Base-by-base conservation (phyloP, 2,329 filamentous ascomycete genomes). In the Hymenoscyphus linearis region DNA sequence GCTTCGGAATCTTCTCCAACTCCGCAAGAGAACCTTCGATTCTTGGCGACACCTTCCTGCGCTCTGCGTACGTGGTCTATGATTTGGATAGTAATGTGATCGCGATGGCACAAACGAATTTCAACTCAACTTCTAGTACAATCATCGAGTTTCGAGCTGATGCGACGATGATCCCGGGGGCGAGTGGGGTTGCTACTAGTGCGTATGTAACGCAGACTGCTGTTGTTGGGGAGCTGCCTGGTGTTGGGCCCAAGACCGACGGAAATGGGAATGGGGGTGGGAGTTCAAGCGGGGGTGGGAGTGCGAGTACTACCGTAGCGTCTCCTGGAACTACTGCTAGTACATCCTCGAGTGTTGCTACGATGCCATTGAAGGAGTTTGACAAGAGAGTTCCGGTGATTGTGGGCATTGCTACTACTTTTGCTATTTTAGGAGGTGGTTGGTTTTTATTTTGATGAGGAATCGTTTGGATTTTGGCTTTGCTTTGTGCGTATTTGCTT, bases 1-100 rank as follows among this genome's bases (percentile, higher is more conserved):
- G 78, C 60, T 82, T 86, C 62, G 84, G 83, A 27, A 77, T 86
- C 59, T 76, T 77, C 64, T 12, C 55, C 16, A 57, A 59, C 16
- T 18, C 34, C 2, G 12, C 25, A 13, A 40, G 27, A 22, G 52
- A 52, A 9, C 63, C 52, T 2, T 67, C 67, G 50, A 58, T 75
- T 6, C 73, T 83, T 22, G 81, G 81, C 5, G 81, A 83, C 64
- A 78, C 78, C 0, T 83, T 84, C 68, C 72, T 84, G 53, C 73
- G 81, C 58, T 79, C 78, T 52, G 80, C 80, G 1, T 83, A 83
- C 64, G 78, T 82, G 1, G 80, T 84, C 1, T 83, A 81, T 64
- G 80, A 83, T 64, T 72, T 83, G 4, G 74, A 74, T 5, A 80
- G 80, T 65, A 76, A 80, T 60, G 69, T 79, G 60, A 75, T 82